Percentiles rank a stretch among this genome's conserved stretches.
Conservation (phyloP, 2,329 filamentous ascomycete genomes). For the Thelonectria discophora region DNA sequence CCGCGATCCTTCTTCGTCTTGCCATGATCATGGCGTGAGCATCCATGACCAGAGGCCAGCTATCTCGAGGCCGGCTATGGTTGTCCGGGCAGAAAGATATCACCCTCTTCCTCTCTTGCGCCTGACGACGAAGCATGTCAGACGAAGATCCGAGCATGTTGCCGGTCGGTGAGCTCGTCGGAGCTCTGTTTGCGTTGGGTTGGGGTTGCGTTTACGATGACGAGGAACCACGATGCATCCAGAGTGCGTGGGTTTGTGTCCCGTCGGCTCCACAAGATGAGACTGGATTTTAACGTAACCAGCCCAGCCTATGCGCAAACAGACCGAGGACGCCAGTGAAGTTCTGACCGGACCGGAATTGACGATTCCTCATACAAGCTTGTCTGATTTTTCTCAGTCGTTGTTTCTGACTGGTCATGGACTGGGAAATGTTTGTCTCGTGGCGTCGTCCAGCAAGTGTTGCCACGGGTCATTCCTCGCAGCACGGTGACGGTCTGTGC, state of each 20-base stretch:
- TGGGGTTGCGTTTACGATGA: neutral
- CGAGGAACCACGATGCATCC: conserved; percentile 2
- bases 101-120: neutral
- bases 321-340: conserved; percentile 12
- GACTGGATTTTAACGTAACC: conserved; percentile 6
- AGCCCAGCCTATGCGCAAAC: conserved; percentile 10
- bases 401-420: neutral
- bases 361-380: neutral
- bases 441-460: conserved; percentile 27
- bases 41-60: conserved; percentile 27
- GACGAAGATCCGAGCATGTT: conserved; percentile 9
- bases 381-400: conserved; percentile 3
- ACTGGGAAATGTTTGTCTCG: conserved; percentile 9
- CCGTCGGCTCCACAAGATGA: conserved; percentile 19
- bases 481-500: neutral
- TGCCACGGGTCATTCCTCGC: neutral
- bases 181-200: conserved; percentile 9
- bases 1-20: conserved; percentile 21
- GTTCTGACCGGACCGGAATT: conserved; percentile 8
- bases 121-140: conserved; percentile 19
- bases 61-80: conserved; percentile 13
- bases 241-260: neutral
- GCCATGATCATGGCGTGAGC: conserved; percentile 39
- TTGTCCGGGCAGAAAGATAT: conserved; percentile 12
- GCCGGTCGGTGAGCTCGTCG: neutral